Evolutionary conservation across 2,329 filamentous ascomycete genomes (phyloP).

Genomic region (Falciphora oryzae): DNA sequence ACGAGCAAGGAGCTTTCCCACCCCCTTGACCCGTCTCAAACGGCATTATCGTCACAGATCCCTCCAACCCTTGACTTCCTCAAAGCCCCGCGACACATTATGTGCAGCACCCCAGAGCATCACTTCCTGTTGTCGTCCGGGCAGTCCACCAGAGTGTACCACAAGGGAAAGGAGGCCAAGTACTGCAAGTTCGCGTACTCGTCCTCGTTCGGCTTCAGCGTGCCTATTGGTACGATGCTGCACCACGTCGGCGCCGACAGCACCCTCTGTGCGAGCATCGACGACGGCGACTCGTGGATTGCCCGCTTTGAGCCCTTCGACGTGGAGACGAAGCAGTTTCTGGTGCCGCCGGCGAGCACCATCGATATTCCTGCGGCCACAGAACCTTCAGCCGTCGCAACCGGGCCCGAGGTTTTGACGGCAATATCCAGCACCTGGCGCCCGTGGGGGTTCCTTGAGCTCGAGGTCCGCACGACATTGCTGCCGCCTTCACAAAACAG

Average conservation of each 20-base stretch:
- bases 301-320: slow-evolving; percentile 13
- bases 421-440: slow-evolving; percentile 15
- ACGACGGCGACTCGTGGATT: slow-evolving; percentile 17
- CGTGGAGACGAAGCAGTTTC: neutral
- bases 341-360: neutral
- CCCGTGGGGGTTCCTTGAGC: slow-evolving; percentile 15
- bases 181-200: slow-evolving; percentile 37
- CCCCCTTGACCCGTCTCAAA: slow-evolving; percentile 19
- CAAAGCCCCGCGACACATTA: slow-evolving; percentile 31
- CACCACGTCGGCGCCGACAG: slow-evolving; percentile 22
- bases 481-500: slow-evolving; percentile 24
- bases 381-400: neutral
- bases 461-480: slow-evolving; percentile 29
- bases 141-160: slow-evolving; percentile 27
- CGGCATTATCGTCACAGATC: neutral
- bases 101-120: slow-evolving; percentile 29
- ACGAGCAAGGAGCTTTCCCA: slow-evolving; percentile 29
- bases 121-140: slow-evolving; percentile 32
- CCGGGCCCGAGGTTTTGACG: neutral
- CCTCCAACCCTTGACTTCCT: slow-evolving; percentile 2
- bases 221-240: slow-evolving; percentile 25
- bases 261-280: slow-evolving; percentile 17
- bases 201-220: slow-evolving; percentile 33
- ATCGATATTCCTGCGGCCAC: neutral
- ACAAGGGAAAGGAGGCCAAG: slow-evolving; percentile 31